Evolutionary conservation across 192 early-diverging fungal species (phyloP), one percentile per base, ranked within the genome.

Genomic region (Spizellomyces punctatus): DNA sequence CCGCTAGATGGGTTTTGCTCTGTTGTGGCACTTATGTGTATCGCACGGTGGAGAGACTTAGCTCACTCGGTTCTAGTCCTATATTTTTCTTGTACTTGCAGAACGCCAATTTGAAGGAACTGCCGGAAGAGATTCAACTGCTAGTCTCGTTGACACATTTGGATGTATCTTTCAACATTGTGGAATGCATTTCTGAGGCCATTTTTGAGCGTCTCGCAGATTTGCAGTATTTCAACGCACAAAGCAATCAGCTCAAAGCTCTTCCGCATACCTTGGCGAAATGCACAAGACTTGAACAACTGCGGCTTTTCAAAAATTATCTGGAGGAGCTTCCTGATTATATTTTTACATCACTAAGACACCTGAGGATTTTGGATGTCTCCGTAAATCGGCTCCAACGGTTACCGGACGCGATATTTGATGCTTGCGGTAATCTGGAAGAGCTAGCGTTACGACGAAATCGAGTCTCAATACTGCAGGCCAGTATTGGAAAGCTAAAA

Each of bases 331-430:
- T 64, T 1, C 42, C 9, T n/a, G 45, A 64, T 14, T 2, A 54
- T 4, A 19, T 54, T 4, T 36, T 36, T 3, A 2, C 27, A 36
- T 36, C 27, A 36, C 27, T 36, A 36, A 12, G 50, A n/a, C 50
- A 54, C 50, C 45, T 64, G 63, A 9, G 63, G 14, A 64, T 43
- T 16, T 21, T 64, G 63, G 63, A 64, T 43, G 14, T 64, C 16
- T 17, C 12, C 12, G 63, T 12, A 1, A 64, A 64, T 43, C 21
- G 43, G 1, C 63, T 64, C 41, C 8, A n/a, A 14, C 12, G 16
- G 1, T 43, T 64, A 16, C 63, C 63, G 63, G 41, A 64, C 2
- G 2, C 41, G 45, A n/a, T 64, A 0, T 64, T 22, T 64, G 42
- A n/a, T 21, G 14, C 16, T 46, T 64, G 63, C 5, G 1, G 2